These are phyloP conservation scores for Colletotrichum kahawae DNA, from an alignment of 2,329 filamentous ascomycete species.

Conservation along the genomic window DNA sequence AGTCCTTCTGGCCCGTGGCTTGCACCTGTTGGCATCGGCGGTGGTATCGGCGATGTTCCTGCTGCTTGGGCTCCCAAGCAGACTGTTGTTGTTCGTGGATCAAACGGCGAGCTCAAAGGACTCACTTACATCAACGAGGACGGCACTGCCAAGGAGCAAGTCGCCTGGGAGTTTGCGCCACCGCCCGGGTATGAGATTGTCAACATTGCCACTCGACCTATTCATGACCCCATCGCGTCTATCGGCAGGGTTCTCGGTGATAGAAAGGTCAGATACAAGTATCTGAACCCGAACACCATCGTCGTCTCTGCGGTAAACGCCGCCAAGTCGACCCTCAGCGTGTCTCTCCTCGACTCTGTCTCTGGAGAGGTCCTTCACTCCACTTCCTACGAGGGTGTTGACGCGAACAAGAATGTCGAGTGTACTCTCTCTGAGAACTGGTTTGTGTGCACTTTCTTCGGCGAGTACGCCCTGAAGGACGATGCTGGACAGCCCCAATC, in stretches of 20 bases:
- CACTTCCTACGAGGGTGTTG: slow-evolving; percentile 73
- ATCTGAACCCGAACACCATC: slow-evolving; percentile 85
- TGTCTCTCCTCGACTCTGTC: slow-evolving; percentile 85
- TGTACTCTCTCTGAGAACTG: slow-evolving; percentile 92
- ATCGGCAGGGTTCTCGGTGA: slow-evolving; percentile 94
- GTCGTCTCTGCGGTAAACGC: slow-evolving; percentile 75
- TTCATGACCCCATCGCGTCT: slow-evolving; percentile 88
- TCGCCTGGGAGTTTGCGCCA: slow-evolving; percentile 77
- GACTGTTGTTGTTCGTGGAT: slow-evolving; percentile 57
- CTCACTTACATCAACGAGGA: slow-evolving; percentile 54
- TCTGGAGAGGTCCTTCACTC: slow-evolving; percentile 82
- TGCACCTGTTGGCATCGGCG: slow-evolving; percentile 56
- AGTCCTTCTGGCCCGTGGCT: slow-evolving; percentile 58
- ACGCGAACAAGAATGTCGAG: slow-evolving; percentile 73
- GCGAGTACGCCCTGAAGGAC: slow-evolving; percentile 62
- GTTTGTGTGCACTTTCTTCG: slow-evolving; percentile 85
- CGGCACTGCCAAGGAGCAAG: slow-evolving; percentile 45
- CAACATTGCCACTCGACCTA: slow-evolving; percentile 69
- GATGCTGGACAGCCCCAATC: slow-evolving; percentile 35
- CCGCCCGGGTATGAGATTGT: slow-evolving; percentile 70
- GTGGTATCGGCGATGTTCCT: slow-evolving; percentile 52
- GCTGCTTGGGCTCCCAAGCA: slow-evolving; percentile 53
- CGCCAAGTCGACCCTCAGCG: slow-evolving; percentile 61
- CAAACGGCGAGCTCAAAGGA: slow-evolving; percentile 57
- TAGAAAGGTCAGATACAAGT: slow-evolving; percentile 95